Evolutionary conservation across 2,329 filamentous ascomycete species (phyloP).

Genomic region (Aspergillus puulaauensis): DNA sequence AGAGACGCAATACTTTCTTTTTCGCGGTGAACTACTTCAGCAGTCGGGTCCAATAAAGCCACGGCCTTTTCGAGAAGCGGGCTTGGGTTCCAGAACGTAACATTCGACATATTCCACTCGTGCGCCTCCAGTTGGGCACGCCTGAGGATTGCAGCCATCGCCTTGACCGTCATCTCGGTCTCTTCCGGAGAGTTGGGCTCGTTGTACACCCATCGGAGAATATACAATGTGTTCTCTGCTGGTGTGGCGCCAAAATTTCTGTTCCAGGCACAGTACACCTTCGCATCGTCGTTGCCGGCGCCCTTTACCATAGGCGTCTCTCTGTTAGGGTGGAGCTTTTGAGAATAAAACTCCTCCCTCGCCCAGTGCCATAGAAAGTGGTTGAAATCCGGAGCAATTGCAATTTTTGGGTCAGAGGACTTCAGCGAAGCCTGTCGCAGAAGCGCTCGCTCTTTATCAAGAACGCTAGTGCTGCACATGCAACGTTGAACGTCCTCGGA

Average conservation of each 20-base stretch:
- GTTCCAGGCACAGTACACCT: slow-evolving; percentile 43
- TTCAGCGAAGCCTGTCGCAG: slow-evolving; percentile 51
- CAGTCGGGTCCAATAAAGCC: slow-evolving; percentile 36
- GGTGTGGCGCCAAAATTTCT: slow-evolving; percentile 39
- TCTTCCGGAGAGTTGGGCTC: slow-evolving; percentile 40
- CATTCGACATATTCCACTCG: slow-evolving; percentile 67
- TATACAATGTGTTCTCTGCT: slow-evolving; percentile 41
- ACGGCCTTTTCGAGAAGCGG: slow-evolving; percentile 49
- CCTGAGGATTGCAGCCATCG: slow-evolving; percentile 63
- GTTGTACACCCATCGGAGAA: slow-evolving; percentile 44
- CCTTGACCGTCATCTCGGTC: slow-evolving; percentile 51
- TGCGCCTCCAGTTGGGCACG: slow-evolving; percentile 69
- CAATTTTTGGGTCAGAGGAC: slow-evolving; percentile 55
- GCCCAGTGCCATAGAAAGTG: slow-evolving; percentile 75
- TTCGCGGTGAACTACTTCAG: slow-evolving; percentile 45
- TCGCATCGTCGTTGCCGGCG: slow-evolving; percentile 56
- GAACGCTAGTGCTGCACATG: slow-evolving; percentile 63
- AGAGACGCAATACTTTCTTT: slow-evolving; percentile 48
- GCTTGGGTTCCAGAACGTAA: slow-evolving; percentile 83
- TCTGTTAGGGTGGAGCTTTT: slow-evolving; percentile 57
- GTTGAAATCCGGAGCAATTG: slow-evolving; percentile 66
- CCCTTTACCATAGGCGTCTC: slow-evolving; percentile 63
- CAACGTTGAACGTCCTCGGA: slow-evolving; percentile 32
- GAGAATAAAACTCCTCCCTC: slow-evolving; percentile 75
- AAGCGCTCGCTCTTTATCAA: slow-evolving; percentile 62